Evolutionary conservation across 2,329 filamentous ascomycete species (phyloP), one percentile per base, ranked within the genome.

Genomic region (Hypoxylon sp.): DNA sequence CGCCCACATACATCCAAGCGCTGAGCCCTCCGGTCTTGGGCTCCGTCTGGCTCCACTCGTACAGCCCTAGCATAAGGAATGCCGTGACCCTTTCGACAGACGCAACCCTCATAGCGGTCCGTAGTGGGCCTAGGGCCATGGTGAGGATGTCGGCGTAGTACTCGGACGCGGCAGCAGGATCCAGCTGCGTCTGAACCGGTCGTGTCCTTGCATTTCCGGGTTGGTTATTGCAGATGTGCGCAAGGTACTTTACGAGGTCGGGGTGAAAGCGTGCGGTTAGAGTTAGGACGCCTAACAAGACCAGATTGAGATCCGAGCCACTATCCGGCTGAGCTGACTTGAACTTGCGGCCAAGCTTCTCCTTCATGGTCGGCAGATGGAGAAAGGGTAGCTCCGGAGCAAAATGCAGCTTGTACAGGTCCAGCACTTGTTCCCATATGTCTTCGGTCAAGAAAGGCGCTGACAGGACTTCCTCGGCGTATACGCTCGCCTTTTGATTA

Each of bases 321-420:
- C 72, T 65, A 41, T 78, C 75, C 33, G 70, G 65, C 29, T 77
- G 69, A 38, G 68, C 69, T 17, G 62, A 65, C 72, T 73, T 75
- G 55, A 74, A 75, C 59, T 75, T 76, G 62, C 74, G 73, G n/a
- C 74, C 75, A 60, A 83, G 75, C 53, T 77, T 78, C 58, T 81
- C 79, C 64, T 81, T 82, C 63, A 91, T 84, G 0, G 83, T 88
- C 2, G 85, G 82, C 4, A 87, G 77, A 69, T 91, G 88, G 6
- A 92, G 72, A 67, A 92, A 92, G 0, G 88, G 85, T 33, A 92
- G 79, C 69, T 91, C 88, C 1, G 88, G 86, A 0, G 86, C 86
- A 70, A 88, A 91, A 69, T 92, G 88, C 37, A 87, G 78, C 66
- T 88, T 85, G 72, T 88, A 91, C 23, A 90, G 84, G 64, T 85